Percentiles rank a stretch among this genome's conserved stretches.
Conservation (phyloP, 2,329 filamentous ascomycete genomes). For the Lasiodiplodia theobromae region DNA sequence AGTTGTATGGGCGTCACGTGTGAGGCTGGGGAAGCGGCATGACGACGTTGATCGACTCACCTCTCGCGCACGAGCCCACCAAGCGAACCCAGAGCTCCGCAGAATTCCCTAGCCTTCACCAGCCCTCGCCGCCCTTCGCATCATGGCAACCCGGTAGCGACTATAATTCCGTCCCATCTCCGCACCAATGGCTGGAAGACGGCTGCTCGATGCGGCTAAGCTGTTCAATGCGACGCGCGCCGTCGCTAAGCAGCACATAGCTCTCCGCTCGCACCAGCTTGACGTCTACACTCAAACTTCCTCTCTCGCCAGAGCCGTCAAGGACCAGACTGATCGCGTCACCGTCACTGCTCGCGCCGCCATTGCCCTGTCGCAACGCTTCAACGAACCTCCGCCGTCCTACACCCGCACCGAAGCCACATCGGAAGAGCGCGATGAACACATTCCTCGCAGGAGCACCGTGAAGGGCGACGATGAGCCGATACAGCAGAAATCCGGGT, state of each 20-base stretch:
- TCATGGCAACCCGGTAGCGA: constrained; percentile 34
- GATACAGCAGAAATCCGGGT: constrained; percentile 14
- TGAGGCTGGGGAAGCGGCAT: constrained; percentile 26
- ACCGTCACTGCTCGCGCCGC: constrained; percentile 68
- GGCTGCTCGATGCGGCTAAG: constrained; percentile 59
- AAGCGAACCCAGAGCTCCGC: constrained; percentile 10
- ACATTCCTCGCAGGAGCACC: constrained; percentile 43
- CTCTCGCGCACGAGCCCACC: constrained; percentile 19
- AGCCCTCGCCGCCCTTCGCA: background rate
- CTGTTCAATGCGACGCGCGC: constrained; percentile 56
- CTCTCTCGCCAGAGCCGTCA: constrained; percentile 67
- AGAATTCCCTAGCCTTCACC: background rate
- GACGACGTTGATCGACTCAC: constrained; percentile 27
- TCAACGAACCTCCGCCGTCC: constrained; percentile 58
- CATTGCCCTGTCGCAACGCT: constrained; percentile 63
- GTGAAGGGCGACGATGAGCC: constrained; percentile 41
- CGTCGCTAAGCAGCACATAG: constrained; percentile 62
- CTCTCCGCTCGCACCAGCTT: constrained; percentile 66
- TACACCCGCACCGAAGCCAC: constrained; percentile 39
- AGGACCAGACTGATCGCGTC: constrained; percentile 66
- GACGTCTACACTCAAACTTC: constrained; percentile 71
- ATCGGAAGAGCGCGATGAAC: constrained; percentile 35
- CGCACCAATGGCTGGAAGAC: constrained; percentile 57
- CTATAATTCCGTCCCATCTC: constrained; percentile 17
- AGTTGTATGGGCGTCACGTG: constrained; percentile 29